Evolutionary conservation across 192 early-diverging fungal species (phyloP), one percentile per base, ranked within the genome.

Genomic region (Powellomyces hirtus): DNA sequence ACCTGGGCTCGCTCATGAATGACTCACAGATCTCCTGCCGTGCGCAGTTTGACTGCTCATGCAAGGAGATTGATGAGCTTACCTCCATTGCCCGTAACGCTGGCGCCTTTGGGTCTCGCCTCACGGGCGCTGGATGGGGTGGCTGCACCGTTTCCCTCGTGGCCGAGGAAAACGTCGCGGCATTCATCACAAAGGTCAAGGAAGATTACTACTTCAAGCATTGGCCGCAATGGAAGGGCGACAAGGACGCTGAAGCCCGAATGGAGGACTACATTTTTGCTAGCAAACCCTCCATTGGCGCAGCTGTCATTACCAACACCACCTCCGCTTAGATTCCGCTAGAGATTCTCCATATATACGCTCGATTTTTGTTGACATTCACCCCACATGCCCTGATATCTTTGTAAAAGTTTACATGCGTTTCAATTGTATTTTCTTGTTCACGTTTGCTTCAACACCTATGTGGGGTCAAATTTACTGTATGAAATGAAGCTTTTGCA

Each of bases 101-200:
- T 14, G 94, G 94, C 6, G 86, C 93, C 8, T 77, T 84, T 59
- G 95, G 95, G 26, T 90, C 91, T 30, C 78, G 95, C 29, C 80
- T 97, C 45, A 96, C 94, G 2, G 94, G 96, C 14, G 96, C 96
- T 38, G 96, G 96, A 13, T 96, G 92, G 93, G 92, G 92, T 46
- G 91, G 93, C 8, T 92, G 92, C 74, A 89, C 91, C 0, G 94
- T 96, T 22, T 87, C 86, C 45, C 76, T 96, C 37, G 87, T 93
- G 14, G 66, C 83, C 26, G 84, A 82, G 59, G 78, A 84, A 40
- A 75, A 79, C 11, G 85, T 91, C 0, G 74, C 79, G 13, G 53
- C 30, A 3, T 89, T 95, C 52, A 89, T 93, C 22, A 59, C 73
- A 3, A 69, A 66, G 16, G 56, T 95, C 53, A 89, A 84, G 64